phyloP scores from a whole-genome alignment of 768 basidiomycete genomes.

The Tulasnella sp. region DNA sequence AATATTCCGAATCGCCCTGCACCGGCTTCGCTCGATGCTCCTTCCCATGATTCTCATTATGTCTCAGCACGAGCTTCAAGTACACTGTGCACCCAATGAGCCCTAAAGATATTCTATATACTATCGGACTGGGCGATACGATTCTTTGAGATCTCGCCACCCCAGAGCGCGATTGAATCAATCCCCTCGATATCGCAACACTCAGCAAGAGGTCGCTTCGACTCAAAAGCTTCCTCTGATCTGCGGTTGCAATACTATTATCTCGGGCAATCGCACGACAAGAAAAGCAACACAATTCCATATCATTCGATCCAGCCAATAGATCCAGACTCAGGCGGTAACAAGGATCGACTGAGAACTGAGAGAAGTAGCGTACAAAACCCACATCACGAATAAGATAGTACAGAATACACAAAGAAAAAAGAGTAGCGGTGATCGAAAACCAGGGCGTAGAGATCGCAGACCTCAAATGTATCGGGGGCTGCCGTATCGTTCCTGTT shows the following conservation, averaged over 20 bases:
- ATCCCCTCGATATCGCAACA: too few relatives aligned
- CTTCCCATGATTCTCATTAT: too few relatives aligned
- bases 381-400: background rate
- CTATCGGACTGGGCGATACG: too few relatives aligned
- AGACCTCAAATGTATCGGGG: background rate
- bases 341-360: background rate
- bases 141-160: too few relatives aligned
- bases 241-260: background rate
- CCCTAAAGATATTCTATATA: too few relatives aligned
- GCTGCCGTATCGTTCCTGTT: background rate
- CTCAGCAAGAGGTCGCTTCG: too few relatives aligned
- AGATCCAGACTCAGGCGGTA: background rate
- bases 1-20: too few relatives aligned
- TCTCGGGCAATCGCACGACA: background rate
- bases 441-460: background rate
- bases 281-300: background rate
- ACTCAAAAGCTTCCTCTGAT: too few relatives aligned
- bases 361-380: background rate
- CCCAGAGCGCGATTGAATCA: too few relatives aligned
- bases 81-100: too few relatives aligned
- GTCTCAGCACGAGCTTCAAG: too few relatives aligned
- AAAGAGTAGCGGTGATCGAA: background rate
- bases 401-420: background rate
- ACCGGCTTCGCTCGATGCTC: too few relatives aligned
- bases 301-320: background rate